Conservation (phyloP, 305 asterid species). For the Stenogyne calaminthoides region DNA sequence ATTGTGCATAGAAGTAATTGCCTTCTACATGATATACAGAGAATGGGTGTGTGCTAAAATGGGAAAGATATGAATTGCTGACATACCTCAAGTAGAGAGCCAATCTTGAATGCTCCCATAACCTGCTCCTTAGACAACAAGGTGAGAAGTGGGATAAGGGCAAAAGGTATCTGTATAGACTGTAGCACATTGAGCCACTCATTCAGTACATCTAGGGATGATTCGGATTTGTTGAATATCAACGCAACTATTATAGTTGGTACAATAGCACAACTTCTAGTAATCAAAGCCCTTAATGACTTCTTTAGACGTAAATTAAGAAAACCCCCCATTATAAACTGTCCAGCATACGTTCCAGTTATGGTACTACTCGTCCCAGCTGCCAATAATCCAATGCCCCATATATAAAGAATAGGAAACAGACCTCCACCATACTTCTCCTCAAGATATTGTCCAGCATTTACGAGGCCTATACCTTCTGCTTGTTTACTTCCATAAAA, state of each 20-base stretch:
- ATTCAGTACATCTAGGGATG: constrained; percentile 73
- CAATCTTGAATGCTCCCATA: constrained; percentile 82
- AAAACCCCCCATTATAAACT: constrained; percentile 97
- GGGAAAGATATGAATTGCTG: constrained; percentile 5
- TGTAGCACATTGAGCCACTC: constrained; percentile 98
- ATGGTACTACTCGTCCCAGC: constrained; percentile 99
- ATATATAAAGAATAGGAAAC: constrained; percentile 87
- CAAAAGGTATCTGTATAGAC: constrained; percentile 94
- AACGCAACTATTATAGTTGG: constrained; percentile 88
- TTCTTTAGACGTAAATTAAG: constrained; percentile 80
- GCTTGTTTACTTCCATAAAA: constrained; percentile 83
- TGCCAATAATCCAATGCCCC: constrained; percentile 96
- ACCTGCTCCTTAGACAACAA: constrained; percentile 85
- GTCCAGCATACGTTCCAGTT: constrained; percentile 97
- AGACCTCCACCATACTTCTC: constrained; percentile 90
- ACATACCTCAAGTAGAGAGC: constrained; percentile 69
- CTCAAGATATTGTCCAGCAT: constrained; percentile 90
- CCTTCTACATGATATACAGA: neutral
- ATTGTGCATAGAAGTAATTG: too few species aligned
- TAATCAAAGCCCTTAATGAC: constrained; percentile 79
- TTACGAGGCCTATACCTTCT: constrained; percentile 73
- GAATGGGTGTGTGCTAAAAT: constrained; percentile 16
- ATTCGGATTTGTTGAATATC: constrained; percentile 80
- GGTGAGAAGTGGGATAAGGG: constrained; percentile 89
- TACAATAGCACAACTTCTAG: constrained; percentile 91